These are phyloP conservation scores for Tulasnella sp. DNA, from an alignment of 768 basidiomycete species.

Conservation along the genomic window DNA sequence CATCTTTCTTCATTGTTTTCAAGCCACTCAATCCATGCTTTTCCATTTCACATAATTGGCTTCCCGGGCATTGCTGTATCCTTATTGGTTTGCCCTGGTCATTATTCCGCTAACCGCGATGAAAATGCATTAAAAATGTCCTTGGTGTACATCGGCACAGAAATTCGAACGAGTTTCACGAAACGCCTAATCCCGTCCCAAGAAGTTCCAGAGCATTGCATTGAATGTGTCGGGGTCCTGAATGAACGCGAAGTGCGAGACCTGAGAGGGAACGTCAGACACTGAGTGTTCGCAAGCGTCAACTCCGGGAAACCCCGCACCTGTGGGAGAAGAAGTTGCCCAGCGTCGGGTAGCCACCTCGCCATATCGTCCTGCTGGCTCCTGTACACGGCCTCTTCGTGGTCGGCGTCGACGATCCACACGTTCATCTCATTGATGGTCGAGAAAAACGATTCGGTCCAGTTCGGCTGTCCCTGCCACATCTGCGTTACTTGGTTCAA, in stretches of 20 bases:
- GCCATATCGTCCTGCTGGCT: conserved; percentile 22
- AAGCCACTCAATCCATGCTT: too few species aligned
- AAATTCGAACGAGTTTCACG: background rate
- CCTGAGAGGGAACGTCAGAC: background rate
- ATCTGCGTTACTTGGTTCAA: background rate
- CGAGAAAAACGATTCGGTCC: conserved; percentile 14
- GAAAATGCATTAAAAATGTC: background rate
- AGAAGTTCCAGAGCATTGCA: background rate
- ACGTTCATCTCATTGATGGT: background rate
- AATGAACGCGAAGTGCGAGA: conserved; percentile 24
- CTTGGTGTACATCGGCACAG: too few species aligned
- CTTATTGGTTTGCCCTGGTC: background rate
- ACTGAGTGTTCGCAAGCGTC: background rate
- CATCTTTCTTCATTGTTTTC: too few species aligned
- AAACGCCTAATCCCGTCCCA: background rate
- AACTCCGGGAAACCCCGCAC: background rate
- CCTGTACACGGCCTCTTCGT: conserved; percentile 15
- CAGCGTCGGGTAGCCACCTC: conserved; percentile 5
- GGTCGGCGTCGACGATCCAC: conserved; percentile 21
- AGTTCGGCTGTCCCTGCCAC: conserved; percentile 18
- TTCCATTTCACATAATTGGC: too few species aligned
- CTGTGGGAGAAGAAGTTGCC: conserved; percentile 9
- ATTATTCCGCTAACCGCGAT: background rate
- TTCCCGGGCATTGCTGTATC: too few species aligned
- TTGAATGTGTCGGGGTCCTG: conserved; percentile 15